These are phyloP conservation scores for Gynostemma pentaphyllum DNA, from an alignment of 306 rosid genomes.

Conservation along the genomic window DNA sequence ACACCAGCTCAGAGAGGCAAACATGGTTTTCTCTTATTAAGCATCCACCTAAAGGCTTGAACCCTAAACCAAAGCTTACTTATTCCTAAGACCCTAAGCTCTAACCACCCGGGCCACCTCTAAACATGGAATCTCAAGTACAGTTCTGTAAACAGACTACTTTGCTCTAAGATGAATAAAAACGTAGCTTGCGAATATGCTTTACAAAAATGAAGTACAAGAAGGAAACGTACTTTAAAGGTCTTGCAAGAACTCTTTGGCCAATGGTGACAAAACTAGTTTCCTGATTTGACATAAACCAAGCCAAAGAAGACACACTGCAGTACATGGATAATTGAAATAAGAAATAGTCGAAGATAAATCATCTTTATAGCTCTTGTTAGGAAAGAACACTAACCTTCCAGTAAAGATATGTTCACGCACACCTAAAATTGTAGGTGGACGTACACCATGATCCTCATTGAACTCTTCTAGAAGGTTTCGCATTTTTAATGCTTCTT, in stretches of 20 bases:
- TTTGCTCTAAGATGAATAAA: background rate
- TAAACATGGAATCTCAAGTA: background rate
- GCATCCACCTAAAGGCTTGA: too few species aligned
- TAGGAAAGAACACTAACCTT: constrained; percentile 40
- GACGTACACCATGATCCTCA: constrained; percentile 95
- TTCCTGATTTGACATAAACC: constrained; percentile 99
- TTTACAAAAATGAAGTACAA: constrained; percentile 9
- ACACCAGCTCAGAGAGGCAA: too few species aligned
- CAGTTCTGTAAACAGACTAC: background rate
- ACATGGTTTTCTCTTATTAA: too few species aligned
- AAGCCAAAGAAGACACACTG: constrained; percentile 98
- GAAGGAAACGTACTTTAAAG: constrained; percentile 63
- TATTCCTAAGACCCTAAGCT: too few species aligned
- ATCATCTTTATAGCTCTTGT: constrained; percentile 2
- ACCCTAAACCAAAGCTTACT: too few species aligned
- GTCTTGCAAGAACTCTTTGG: constrained; percentile 96
- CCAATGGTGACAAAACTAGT: constrained; percentile 92
- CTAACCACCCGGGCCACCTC: too few species aligned
- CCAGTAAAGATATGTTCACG: constrained; percentile 99
- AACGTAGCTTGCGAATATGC: background rate
- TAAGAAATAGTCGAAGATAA: background rate
- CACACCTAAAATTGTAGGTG: constrained; percentile 86
- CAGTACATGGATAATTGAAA: constrained; percentile 3
- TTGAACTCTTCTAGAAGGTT: constrained; percentile 92
- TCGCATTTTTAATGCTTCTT: constrained; percentile 97